These are phyloP conservation scores for Teratosphaeria nubilosa DNA, from an alignment of 2,329 filamentous ascomycete species.

Conservation along the genomic window DNA sequence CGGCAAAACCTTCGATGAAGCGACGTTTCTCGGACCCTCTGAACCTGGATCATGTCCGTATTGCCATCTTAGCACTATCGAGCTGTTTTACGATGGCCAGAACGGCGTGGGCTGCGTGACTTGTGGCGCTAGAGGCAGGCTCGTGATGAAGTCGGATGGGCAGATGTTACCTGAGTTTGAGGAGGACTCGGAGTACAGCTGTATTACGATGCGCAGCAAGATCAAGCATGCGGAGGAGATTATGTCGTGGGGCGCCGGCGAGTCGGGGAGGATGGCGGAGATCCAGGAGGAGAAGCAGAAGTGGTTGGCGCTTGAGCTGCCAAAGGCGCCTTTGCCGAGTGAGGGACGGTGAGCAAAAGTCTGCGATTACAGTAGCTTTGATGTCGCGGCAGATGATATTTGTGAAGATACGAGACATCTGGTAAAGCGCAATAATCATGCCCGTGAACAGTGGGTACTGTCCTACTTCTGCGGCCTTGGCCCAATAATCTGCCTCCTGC, in stretches of 20 bases:
- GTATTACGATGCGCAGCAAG: neutral
- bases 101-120: slow-evolving; percentile 6
- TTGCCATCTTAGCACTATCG: slow-evolving; percentile 5
- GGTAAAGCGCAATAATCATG: neutral
- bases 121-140: slow-evolving; percentile 4
- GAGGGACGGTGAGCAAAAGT: neutral
- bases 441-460: neutral
- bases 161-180: slow-evolving; percentile 3
- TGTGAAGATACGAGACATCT: neutral
- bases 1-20: slow-evolving; percentile 6
- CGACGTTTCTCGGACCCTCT: slow-evolving; percentile 1
- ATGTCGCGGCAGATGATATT: neutral
- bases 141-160: neutral
- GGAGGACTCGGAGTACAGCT: slow-evolving; percentile 2
- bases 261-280: neutral
- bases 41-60: slow-evolving; percentile 6
- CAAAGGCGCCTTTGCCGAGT: neutral
- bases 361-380: neutral
- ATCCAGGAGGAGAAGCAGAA: neutral
- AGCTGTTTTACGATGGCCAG: slow-evolving; percentile 1
- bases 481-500: slow-evolving; percentile 68
- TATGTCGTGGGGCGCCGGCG: neutral
- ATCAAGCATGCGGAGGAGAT: slow-evolving; percentile 1
- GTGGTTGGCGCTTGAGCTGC: neutral
- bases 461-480: slow-evolving; percentile 38